phyloP scores from a whole-genome alignment of 2,329 filamentous ascomycete species.

The Paecilomyces niveus region DNA sequence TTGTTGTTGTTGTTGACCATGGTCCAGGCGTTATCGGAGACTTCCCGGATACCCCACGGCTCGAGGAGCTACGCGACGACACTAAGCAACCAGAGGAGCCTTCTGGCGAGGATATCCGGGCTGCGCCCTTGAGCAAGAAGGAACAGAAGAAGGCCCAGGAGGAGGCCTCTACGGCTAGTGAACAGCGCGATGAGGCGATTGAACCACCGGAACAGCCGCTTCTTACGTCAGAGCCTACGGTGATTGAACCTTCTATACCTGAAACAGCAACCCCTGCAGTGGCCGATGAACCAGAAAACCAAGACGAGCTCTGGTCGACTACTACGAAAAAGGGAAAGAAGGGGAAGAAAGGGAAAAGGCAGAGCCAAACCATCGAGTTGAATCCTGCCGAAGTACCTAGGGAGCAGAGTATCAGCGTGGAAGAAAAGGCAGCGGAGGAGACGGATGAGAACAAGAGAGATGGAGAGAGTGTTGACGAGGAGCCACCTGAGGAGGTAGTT shows the following conservation, averaged over 20 bases:
- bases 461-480: neutral
- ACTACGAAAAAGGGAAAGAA: neutral
- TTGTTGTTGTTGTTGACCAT: constrained; percentile 2
- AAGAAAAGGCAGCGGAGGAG: neutral
- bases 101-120: constrained; percentile 5
- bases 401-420: neutral
- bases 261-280: neutral
- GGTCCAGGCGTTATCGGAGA: neutral
- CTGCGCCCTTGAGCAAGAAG: constrained; percentile 14
- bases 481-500: neutral
- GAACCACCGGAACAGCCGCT: neutral
- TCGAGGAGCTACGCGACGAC: neutral
- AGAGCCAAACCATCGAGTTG: neutral
- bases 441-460: neutral
- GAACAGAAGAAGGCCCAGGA: constrained; percentile 12
- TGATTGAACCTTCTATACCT: neutral
- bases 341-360: neutral
- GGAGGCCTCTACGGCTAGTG: neutral
- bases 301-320: neutral
- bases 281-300: neutral
- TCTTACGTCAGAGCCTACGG: neutral
- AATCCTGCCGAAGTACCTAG: too few relatives aligned
- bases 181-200: neutral
- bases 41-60: neutral
- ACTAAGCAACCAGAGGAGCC: neutral